Conservation (phyloP, 2,329 filamentous ascomycete genomes). For the Penicillium sp. region DNA sequence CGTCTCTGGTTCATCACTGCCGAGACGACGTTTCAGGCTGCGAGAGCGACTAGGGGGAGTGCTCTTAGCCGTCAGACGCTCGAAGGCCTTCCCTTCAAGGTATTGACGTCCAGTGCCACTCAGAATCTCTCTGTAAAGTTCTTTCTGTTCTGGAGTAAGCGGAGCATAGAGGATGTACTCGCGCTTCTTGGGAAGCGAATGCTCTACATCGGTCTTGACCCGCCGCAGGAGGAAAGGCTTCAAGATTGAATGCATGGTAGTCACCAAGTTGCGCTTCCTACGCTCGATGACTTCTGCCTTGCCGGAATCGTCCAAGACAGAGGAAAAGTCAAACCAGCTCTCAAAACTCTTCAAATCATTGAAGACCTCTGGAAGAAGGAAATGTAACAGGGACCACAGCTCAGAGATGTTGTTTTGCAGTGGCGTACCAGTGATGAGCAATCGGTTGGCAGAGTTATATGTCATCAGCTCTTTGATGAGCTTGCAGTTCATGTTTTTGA, state of each 20-base stretch:
- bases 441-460: slow-evolving; percentile 84
- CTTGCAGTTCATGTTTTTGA: slow-evolving; percentile 95
- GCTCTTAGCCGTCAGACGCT: slow-evolving; percentile 48
- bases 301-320: slow-evolving; percentile 78
- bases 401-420: slow-evolving; percentile 95
- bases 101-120: slow-evolving; percentile 67
- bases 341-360: slow-evolving; percentile 92
- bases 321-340: slow-evolving; percentile 95
- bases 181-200: slow-evolving; percentile 88
- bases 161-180: slow-evolving; percentile 96
- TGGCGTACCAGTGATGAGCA: slow-evolving; percentile 92
- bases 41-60: slow-evolving; percentile 40
- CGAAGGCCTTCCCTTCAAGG: slow-evolving; percentile 54
- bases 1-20: slow-evolving; percentile 46
- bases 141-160: slow-evolving; percentile 85
- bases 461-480: slow-evolving; percentile 85
- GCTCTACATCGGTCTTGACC: slow-evolving; percentile 91
- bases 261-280: slow-evolving; percentile 73
- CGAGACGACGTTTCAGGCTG: slow-evolving; percentile 61
- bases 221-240: slow-evolving; percentile 87
- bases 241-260: slow-evolving; percentile 88
- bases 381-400: slow-evolving; percentile 92
- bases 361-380: slow-evolving; percentile 89
- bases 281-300: slow-evolving; percentile 79
- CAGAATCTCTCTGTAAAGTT: slow-evolving; percentile 83